These are phyloP conservation scores for Colletotrichum melonis DNA, from an alignment of 2,329 filamentous ascomycete genomes.

Conservation along the genomic window DNA sequence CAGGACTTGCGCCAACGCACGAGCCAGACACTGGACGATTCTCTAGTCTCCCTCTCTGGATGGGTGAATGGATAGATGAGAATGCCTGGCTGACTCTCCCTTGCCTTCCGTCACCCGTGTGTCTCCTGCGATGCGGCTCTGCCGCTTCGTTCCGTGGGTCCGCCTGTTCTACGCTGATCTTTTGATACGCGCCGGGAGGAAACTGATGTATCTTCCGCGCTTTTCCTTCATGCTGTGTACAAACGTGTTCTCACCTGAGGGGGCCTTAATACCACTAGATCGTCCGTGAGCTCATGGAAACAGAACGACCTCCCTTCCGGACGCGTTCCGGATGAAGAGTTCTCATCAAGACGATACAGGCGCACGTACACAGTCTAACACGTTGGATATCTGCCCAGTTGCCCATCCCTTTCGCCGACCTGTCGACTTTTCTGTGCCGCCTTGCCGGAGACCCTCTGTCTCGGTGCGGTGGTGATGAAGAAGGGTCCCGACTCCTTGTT, in stretches of 20 bases:
- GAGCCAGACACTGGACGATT: neutral
- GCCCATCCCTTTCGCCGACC: too few relatives aligned
- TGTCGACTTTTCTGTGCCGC: neutral
- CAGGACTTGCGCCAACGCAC: neutral
- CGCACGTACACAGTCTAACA: too few relatives aligned
- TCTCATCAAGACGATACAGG: neutral
- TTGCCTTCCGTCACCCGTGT: neutral
- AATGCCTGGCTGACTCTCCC: neutral
- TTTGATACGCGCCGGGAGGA: constrained; percentile 21
- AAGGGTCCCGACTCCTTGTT: neutral
- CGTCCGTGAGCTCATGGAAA: neutral
- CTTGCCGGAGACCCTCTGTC: neutral
- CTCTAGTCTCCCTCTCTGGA: neutral
- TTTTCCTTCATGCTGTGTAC: neutral
- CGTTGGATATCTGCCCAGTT: too few relatives aligned
- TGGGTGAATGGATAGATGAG: neutral
- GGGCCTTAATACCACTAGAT: neutral
- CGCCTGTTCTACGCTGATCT: constrained; percentile 20
- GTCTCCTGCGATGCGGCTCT: constrained; percentile 15
- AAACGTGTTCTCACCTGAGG: neutral
- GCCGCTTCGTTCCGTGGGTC: constrained; percentile 2
- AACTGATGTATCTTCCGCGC: neutral
- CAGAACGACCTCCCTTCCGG: neutral
- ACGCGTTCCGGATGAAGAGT: neutral
- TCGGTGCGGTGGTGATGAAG: neutral